phyloP scores from a whole-genome alignment of 192 early-diverging fungal genomes.

The Oehlia diaphana region DNA sequence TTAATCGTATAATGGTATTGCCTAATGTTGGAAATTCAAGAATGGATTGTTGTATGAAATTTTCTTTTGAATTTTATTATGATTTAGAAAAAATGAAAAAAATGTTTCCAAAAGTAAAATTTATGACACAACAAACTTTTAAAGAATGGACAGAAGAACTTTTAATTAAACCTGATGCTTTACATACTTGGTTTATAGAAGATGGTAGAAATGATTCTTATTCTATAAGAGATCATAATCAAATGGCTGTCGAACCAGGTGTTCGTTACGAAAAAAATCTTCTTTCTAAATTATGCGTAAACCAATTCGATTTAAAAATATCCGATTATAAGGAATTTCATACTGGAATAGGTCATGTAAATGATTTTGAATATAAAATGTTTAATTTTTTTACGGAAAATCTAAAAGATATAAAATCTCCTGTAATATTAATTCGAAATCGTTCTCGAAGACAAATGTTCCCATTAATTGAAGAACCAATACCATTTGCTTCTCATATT shows the following conservation, averaged over 20 bases:
- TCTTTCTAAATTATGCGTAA: neutral
- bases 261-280: neutral
- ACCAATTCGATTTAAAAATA: slow-evolving; percentile 7
- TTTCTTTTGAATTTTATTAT: slow-evolving; percentile 20
- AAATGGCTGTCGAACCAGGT: neutral
- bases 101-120: neutral
- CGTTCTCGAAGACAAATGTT: neutral
- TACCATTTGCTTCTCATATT: neutral
- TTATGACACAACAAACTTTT: slow-evolving; percentile 10
- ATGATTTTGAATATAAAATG: neutral
- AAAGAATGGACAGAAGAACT: neutral
- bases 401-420: neutral
- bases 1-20: neutral
- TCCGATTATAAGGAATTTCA: neutral
- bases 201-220: neutral
- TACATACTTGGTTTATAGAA: neutral
- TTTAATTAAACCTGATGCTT: neutral
- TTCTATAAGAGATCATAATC: neutral
- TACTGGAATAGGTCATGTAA: neutral
- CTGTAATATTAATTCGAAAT: slow-evolving; percentile 4
- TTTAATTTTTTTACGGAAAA: neutral
- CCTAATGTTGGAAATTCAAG: slow-evolving; percentile 2
- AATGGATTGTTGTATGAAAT: neutral
- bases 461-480: neutral
- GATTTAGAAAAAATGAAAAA: neutral